Evolutionary conservation across 352 stramenopile species (phyloP).

Genomic region (Aphanomyces invadans): DNA sequence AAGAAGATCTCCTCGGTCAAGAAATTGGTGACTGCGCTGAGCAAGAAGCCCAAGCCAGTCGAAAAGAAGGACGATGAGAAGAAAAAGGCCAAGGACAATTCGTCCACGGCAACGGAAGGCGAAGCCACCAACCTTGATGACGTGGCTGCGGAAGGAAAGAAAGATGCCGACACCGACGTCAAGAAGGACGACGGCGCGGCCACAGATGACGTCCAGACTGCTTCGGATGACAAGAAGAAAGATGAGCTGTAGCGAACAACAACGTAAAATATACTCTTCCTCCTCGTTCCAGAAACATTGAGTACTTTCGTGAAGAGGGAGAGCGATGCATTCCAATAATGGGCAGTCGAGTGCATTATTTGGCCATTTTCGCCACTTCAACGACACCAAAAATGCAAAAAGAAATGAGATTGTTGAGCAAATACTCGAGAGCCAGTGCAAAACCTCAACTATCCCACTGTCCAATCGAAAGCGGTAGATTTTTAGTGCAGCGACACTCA

Average conservation of each 20-base stretch:
- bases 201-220: conserved; percentile 25
- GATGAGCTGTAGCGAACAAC: conserved; percentile 12
- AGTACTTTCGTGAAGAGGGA: too few species aligned
- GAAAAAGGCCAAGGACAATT: conserved; percentile 26
- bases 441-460: too few species aligned
- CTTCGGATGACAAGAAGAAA: conserved; percentile 14
- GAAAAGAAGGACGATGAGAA: conserved; percentile 35
- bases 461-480: too few species aligned
- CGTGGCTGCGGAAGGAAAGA: not conserved
- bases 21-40: conserved; percentile 67
- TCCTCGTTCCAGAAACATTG: too few species aligned
- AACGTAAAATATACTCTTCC: too few species aligned
- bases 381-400: too few species aligned
- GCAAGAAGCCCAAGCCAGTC: conserved; percentile 60
- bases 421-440: too few species aligned
- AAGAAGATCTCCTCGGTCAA: conserved; percentile 83
- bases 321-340: too few species aligned
- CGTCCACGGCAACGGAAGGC: conserved; percentile 6
- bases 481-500: too few species aligned
- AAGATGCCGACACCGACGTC: conserved; percentile 25
- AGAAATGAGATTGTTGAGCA: too few species aligned
- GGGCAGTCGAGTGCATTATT: too few species aligned
- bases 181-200: conserved; percentile 20
- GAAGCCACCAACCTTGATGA: not conserved
- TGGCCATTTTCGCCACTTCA: too few species aligned